Conservation (phyloP, 257 asterid genomes). For the Przewalskia tangutica region DNA sequence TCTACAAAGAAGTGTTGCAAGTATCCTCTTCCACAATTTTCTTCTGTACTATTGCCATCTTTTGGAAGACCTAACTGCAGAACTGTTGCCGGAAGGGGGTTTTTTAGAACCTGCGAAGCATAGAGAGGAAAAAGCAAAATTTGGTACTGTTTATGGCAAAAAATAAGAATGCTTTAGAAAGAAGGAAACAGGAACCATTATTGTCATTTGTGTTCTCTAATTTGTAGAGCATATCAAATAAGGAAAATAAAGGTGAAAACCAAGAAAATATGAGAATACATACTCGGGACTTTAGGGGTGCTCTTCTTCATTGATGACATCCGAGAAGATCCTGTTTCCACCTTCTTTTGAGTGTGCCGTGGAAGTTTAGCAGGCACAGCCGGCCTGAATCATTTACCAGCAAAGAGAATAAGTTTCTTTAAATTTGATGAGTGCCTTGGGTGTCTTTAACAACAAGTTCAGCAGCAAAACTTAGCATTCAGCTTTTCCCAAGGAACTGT, state of each 20-base stretch:
- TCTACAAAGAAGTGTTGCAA: slow-evolving; percentile 13
- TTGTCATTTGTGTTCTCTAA: not conserved
- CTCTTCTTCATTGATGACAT: slow-evolving; percentile 37
- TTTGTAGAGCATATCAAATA: not conserved
- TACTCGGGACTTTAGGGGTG: slow-evolving; percentile 60
- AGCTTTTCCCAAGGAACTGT: not conserved
- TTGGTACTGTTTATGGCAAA: not conserved
- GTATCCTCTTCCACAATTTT: not conserved
- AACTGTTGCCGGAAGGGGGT: slow-evolving; percentile 35
- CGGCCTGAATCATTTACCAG: slow-evolving; percentile 34
- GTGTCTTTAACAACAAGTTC: not conserved
- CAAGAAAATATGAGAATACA: not conserved
- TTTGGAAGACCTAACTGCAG: slow-evolving; percentile 35
- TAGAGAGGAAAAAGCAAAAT: not conserved
- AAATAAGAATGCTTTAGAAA: not conserved
- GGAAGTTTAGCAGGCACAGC: slow-evolving; percentile 39
- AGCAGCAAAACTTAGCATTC: not conserved
- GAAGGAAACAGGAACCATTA: not conserved
- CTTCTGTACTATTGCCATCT: slow-evolving; percentile 37
- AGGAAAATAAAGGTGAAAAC: not conserved
- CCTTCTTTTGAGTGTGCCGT: slow-evolving; percentile 46
- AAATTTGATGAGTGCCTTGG: not conserved
- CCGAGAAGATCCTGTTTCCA: slow-evolving; percentile 40
- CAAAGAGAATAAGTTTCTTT: not conserved
- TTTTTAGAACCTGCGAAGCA: slow-evolving; percentile 43